Percentiles rank a stretch among this genome's conserved stretches.
phyloP scores from a whole-genome alignment of 1,284 basidiomycete genomes.

The Pascua guehoae region DNA sequence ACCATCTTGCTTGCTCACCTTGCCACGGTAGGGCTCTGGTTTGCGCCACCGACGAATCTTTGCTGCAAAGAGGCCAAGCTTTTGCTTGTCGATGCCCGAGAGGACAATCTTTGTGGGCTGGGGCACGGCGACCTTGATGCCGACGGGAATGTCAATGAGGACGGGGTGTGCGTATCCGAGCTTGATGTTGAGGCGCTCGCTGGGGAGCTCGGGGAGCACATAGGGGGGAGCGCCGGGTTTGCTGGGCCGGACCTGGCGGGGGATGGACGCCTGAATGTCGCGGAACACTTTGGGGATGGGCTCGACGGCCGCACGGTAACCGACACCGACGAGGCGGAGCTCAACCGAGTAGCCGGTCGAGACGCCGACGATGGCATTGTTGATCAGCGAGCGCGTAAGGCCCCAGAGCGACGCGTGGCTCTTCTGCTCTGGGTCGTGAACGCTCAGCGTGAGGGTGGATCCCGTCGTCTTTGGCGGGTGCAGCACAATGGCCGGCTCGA shows the following conservation, averaged over 20 bases:
- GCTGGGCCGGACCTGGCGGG: constrained; percentile 11
- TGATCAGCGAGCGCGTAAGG: constrained; percentile 79
- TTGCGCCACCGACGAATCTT: constrained; percentile 77
- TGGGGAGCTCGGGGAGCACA: constrained; percentile 24
- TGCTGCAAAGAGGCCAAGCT: constrained; percentile 82
- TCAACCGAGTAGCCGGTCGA: constrained; percentile 79
- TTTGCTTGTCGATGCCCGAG: constrained; percentile 55
- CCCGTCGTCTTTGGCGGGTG: constrained; percentile 20
- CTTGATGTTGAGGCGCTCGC: constrained; percentile 68
- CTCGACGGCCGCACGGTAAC: constrained; percentile 85
- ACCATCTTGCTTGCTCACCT: constrained; percentile 58
- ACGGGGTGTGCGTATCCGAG: constrained; percentile 89
- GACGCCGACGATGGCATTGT: constrained; percentile 87
- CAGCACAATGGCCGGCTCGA: constrained; percentile 61
- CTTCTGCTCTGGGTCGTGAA: constrained; percentile 69
- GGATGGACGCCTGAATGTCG: constrained; percentile 32
- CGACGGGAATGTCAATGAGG: constrained; percentile 70
- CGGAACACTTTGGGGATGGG: constrained; percentile 60
- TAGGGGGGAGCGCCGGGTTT: constrained; percentile 24
- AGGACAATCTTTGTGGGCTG: constrained; percentile 55
- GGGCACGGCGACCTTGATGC: constrained; percentile 62
- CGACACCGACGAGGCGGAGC: constrained; percentile 88
- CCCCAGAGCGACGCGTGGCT: constrained; percentile 89
- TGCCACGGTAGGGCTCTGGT: constrained; percentile 97
- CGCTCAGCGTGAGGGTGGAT: constrained; percentile 52